Evolutionary conservation across 2,329 filamentous ascomycete species (phyloP).

Genomic region (Hypoxylon sp.): DNA sequence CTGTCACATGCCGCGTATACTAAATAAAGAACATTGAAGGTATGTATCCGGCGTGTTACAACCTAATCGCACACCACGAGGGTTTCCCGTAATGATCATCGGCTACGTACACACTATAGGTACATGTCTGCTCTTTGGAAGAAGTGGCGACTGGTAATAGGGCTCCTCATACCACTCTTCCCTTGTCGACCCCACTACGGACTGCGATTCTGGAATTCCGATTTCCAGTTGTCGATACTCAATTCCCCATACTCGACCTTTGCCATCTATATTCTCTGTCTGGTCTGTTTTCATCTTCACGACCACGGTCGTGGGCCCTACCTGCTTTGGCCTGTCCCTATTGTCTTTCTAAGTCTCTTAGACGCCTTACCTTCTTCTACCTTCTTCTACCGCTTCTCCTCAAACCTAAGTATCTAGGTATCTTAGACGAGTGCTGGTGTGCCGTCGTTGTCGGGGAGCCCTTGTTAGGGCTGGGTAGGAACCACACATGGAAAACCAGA

Average conservation of each 20-base stretch:
- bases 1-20: slow-evolving; percentile 27
- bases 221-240: slow-evolving; percentile 23
- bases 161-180: not conserved
- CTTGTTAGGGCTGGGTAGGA: slow-evolving; percentile 8
- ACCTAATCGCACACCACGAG: slow-evolving; percentile 12
- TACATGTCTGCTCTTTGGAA: not conserved
- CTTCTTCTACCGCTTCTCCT: no score
- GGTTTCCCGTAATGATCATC: not conserved
- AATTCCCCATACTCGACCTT: slow-evolving; percentile 14
- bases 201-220: slow-evolving; percentile 32
- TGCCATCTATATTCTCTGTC: slow-evolving; percentile 6
- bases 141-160: slow-evolving; percentile 16
- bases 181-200: slow-evolving; percentile 12
- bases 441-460: slow-evolving; percentile 1
- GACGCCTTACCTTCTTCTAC: not conserved
- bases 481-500: slow-evolving; percentile 24
- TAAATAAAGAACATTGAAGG: slow-evolving; percentile 26
- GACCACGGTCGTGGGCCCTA: slow-evolving; percentile 3
- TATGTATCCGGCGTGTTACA: not conserved
- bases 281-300: not conserved
- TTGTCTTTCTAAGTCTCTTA: not conserved
- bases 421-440: slow-evolving; percentile 10
- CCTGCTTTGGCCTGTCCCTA: slow-evolving; percentile 1
- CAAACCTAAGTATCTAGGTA: slow-evolving; percentile 8
- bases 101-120: not conserved